These are phyloP conservation scores for Chalciporus sp. DNA, from an alignment of 1,284 basidiomycete species.

Conservation along the genomic window DNA sequence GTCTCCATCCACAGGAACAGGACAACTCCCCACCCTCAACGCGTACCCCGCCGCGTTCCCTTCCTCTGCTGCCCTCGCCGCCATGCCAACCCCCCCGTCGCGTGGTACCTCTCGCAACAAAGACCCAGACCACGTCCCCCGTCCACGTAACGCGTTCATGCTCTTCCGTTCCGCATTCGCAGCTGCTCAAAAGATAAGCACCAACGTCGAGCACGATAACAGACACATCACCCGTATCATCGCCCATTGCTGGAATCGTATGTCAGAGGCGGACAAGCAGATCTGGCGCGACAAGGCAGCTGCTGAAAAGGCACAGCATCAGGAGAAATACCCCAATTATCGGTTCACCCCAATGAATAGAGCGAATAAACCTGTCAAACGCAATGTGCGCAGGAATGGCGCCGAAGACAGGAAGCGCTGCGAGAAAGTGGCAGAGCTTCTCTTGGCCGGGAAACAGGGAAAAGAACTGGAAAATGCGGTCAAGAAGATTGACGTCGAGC, in stretches of 20 bases:
- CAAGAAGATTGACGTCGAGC: slow-evolving; percentile 34
- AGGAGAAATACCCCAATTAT: slow-evolving; percentile 55
- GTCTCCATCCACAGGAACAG: slow-evolving; percentile 6
- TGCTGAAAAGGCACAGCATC: slow-evolving; percentile 60
- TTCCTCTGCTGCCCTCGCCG: slow-evolving; percentile 22
- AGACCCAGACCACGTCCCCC: slow-evolving; percentile 52
- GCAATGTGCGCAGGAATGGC: slow-evolving; percentile 55
- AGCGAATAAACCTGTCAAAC: slow-evolving; percentile 44
- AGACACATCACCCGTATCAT: slow-evolving; percentile 62
- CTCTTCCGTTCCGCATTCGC: slow-evolving; percentile 78
- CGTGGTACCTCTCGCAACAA: slow-evolving; percentile 33
- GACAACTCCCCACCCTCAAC: slow-evolving; percentile 7
- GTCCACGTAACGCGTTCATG: slow-evolving; percentile 85
- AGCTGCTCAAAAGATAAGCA: slow-evolving; percentile 44
- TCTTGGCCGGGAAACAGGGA: slow-evolving; percentile 56
- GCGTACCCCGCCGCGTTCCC: slow-evolving; percentile 10
- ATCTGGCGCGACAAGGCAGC: slow-evolving; percentile 56
- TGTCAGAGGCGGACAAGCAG: slow-evolving; percentile 49
- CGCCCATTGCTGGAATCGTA: slow-evolving; percentile 53
- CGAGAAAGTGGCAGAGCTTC: slow-evolving; percentile 52
- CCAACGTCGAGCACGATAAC: slow-evolving; percentile 52
- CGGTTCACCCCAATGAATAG: slow-evolving; percentile 52
- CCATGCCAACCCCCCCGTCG: slow-evolving; percentile 33
- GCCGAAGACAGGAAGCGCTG: slow-evolving; percentile 50
- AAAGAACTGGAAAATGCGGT: slow-evolving; percentile 51